Evolutionary conservation across 2,329 filamentous ascomycete genomes (phyloP).

Genomic region (Fusarium sp.): DNA sequence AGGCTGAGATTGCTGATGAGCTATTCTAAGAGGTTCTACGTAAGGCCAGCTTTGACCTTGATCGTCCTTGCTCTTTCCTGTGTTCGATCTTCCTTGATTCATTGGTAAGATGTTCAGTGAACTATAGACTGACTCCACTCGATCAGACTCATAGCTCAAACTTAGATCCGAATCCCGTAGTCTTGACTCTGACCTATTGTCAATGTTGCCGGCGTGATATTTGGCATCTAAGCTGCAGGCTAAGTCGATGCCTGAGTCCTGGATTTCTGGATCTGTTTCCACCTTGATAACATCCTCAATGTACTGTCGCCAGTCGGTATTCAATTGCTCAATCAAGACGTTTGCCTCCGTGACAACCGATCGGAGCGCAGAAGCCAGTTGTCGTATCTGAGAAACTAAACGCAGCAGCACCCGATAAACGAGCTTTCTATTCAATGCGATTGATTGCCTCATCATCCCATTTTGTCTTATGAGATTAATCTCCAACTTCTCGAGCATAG

Average conservation of each 20-base stretch:
- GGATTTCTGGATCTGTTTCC: neutral
- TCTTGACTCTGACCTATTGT: neutral
- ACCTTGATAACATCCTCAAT: neutral
- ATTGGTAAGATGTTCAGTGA: neutral
- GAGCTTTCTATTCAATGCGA: neutral
- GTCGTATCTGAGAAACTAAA: neutral
- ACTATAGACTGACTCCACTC: neutral
- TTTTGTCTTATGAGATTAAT: neutral
- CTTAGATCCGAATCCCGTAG: neutral
- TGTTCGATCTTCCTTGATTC: neutral
- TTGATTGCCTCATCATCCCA: neutral
- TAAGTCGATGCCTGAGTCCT: neutral
- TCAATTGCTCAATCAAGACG: neutral
- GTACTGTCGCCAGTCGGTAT: neutral
- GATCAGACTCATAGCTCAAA: neutral
- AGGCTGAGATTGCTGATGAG: neutral
- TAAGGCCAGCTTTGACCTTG: neutral
- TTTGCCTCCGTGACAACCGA: neutral
- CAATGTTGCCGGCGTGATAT: neutral
- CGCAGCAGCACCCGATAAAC: neutral
- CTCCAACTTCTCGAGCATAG: neutral
- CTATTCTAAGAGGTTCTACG: neutral
- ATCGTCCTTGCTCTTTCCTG: neutral
- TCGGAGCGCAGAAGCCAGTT: neutral
- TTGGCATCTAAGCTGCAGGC: neutral